These are phyloP conservation scores for Botrytis tulipae DNA, from an alignment of 2,329 filamentous ascomycete genomes.

Conservation along the genomic window DNA sequence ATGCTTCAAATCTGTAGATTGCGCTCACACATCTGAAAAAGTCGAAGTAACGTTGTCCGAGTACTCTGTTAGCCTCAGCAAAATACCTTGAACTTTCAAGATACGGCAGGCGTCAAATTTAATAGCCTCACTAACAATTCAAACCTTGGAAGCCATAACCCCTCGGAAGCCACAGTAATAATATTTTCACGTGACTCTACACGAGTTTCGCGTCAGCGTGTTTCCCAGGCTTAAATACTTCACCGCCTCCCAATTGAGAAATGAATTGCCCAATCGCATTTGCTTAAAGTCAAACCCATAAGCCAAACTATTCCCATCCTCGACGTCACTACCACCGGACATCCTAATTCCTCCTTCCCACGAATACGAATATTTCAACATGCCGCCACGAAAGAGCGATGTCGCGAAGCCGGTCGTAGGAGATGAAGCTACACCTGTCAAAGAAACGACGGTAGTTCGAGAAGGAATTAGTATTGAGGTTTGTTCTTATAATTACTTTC, in stretches of 20 bases:
- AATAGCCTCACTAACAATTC: background rate
- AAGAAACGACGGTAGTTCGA: slow-evolving; percentile 29
- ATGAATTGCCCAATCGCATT: slow-evolving; percentile 5
- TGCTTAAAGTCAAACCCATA: background rate
- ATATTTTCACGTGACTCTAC: background rate
- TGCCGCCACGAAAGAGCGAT: slow-evolving; percentile 59
- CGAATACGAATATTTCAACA: slow-evolving; percentile 33
- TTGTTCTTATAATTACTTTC: slow-evolving; percentile 17
- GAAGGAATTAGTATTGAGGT: slow-evolving; percentile 52
- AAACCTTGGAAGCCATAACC: background rate
- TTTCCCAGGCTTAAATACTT: background rate
- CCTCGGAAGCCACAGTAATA: background rate
- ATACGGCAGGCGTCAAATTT: background rate
- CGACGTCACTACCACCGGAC: background rate
- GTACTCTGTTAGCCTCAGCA: too few relatives aligned
- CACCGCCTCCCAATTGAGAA: slow-evolving; percentile 16
- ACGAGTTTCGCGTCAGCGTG: slow-evolving; percentile 16
- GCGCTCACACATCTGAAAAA: background rate
- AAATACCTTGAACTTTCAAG: background rate
- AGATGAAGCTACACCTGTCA: slow-evolving; percentile 38
- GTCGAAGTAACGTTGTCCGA: background rate
- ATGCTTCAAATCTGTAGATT: background rate
- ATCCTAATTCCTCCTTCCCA: slow-evolving; percentile 1
- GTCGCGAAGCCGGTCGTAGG: slow-evolving; percentile 48
- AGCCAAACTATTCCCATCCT: background rate